Base-by-base conservation (phyloP, 106 monocot species). In the Apostasia ramifera region DNA sequence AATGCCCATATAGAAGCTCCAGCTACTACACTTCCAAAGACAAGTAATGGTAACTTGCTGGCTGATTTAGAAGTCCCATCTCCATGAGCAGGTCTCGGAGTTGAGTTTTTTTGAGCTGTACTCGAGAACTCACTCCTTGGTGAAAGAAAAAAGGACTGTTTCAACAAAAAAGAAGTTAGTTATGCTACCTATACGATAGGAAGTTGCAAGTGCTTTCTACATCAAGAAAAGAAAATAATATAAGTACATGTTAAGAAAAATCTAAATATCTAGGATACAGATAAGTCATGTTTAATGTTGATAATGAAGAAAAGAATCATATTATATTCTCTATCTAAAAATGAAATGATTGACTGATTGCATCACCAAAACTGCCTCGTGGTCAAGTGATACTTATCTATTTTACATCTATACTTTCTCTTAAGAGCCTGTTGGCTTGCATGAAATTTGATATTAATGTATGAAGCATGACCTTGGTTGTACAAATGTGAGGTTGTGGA, bases 1-100 rank as follows among this genome's bases (percentile, higher is more conserved):
- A 86, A 82, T 68, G 70, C 80, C 42, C 81, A 49, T 15, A 58
- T 69, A 53, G 78, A 80, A 63, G 77, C 80, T 47, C 82, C 89
- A 63, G 80, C 63, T 47, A 83, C 40, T 55, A 71, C 71, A 77
- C 76, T 70, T 3, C 89, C 89, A 74, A 90, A 67, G 10, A 78
- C 57, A 62, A 89, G 13, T 63, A 80, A 82, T 11, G 78, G 73
- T 42, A 76, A 1, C 44, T 66, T 37, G 50, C 65, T 81, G 61
- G 76, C 74, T 57, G 76, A 74, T 45, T 40, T 40, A 66, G 77
- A 56, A 72, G 69, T 53, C 59, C 78, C 66, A 70, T 73, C 53
- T 55, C 69, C 61, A 59, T 84, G 66, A 57, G 72, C 47, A 70
- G 70, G 43, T 42, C 44, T 74, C 71, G 70, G 70, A 6, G 77